Base-by-base conservation (phyloP, 495 filamentous ascomycete species). In the Aspergillus homomorphus region DNA sequence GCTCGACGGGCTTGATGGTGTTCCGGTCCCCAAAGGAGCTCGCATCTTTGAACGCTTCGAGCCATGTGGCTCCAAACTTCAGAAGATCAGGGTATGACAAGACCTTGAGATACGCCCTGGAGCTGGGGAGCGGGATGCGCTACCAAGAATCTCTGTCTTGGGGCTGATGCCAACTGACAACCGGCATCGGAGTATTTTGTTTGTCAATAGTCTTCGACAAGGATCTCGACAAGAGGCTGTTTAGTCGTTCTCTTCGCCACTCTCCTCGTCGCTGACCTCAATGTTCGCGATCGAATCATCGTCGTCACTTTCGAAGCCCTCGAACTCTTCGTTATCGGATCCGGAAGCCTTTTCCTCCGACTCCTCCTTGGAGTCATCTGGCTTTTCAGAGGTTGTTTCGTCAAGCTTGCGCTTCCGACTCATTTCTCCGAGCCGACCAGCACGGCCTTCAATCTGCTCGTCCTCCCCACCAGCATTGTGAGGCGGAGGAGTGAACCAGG, bases 401-500 rank as follows among this genome's bases (percentile, higher is more conserved):
- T 77, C 77, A 53, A 78, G 65, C 69, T 84, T 85, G 60, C 80
- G 73, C 66, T 84, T 82, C 56, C 69, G 75, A 44, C 75, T 72
- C 84, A 86, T 86, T 64, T 87, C 84, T n/a, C 83, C 84, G n/a
- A 86, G 73, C 51, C 77, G 74, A 23, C 84, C 84, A 50, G 81
- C 79, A 56, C 82, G 73, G 16, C 82, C 83, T 53, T 81, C 86
- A 21, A 88, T 77, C 56, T 78, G 77, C 57, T 74, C 81, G 22
- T 81, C 78, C 15, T 76, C 79, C 9, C 73, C 71, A 48, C 66
- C 85, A 62, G 83, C 82, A 24, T 73, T 67, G 8, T 82, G 69
- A 16, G 94, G 94, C 8, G 91, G 87, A 16, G 89, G 85, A 4
- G 89, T 93, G 68, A 89, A 98, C 94, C 94, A 98, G 7, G 94